Evolutionary conservation across 805 yeast species (phyloP).

Genomic region (Candida berthetii): DNA sequence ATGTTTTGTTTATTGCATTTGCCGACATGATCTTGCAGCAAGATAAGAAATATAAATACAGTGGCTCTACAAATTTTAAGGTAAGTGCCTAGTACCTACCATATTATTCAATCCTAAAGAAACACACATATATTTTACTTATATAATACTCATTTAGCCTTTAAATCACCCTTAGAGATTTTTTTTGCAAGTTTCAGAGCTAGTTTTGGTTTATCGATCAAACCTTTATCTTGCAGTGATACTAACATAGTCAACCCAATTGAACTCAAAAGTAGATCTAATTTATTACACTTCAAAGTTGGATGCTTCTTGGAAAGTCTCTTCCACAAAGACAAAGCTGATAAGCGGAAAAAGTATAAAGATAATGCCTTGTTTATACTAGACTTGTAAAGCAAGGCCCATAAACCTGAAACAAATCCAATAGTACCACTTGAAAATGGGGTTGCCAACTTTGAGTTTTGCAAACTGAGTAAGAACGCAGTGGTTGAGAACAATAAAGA

Average conservation of each 20-base stretch:
- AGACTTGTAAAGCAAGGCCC: constrained; percentile 1
- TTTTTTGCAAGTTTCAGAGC: background rate
- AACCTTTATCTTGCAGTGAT: background rate
- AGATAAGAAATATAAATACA: too few relatives aligned
- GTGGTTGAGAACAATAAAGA: constrained; percentile 1
- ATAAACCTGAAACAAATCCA: constrained; percentile 8
- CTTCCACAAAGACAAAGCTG: constrained; percentile 1
- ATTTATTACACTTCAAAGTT: background rate
- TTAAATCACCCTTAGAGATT: background rate
- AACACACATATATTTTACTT: too few relatives aligned
- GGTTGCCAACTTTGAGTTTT: background rate
- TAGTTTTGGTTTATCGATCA: background rate
- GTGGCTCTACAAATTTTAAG: too few relatives aligned
- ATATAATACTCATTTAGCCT: too few relatives aligned
- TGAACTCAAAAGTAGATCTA: background rate
- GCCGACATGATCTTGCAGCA: too few relatives aligned
- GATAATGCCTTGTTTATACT: constrained; percentile 1
- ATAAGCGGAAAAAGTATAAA: constrained; percentile 3
- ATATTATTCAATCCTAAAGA: too few relatives aligned
- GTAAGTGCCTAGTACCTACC: too few relatives aligned
- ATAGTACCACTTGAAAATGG: constrained; percentile 1
- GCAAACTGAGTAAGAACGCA: constrained; percentile 1
- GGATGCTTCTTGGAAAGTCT: background rate
- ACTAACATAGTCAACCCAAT: background rate
- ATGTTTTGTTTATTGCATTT: too few relatives aligned